A percentile compares a stretch with the other conserved stretches of the same genome.
Evolutionary conservation across 2,329 filamentous ascomycete genomes (phyloP).

Genomic region (Chaetomiaceae sp.): DNA sequence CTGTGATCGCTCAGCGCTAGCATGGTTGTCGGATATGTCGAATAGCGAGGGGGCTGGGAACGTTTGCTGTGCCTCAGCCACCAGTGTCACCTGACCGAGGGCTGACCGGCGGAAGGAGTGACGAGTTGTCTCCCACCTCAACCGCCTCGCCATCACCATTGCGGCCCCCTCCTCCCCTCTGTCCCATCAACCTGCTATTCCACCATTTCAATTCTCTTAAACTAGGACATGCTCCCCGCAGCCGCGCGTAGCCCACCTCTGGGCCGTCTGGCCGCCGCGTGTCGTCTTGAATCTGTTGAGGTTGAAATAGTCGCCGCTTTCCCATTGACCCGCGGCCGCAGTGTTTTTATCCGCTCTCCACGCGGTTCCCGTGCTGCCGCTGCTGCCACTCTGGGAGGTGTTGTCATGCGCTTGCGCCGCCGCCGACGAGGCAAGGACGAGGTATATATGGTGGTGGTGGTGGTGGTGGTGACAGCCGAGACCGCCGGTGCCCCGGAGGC

Average conservation of each 20-base stretch:
- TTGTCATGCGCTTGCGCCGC: slow-evolving; percentile 1
- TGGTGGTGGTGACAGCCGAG: slow-evolving; percentile 1
- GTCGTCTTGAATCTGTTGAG: slow-evolving; percentile 4
- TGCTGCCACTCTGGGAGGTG: slow-evolving; percentile 1
- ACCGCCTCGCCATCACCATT: slow-evolving; percentile 1
- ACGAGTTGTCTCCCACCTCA: no score
- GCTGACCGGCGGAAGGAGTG: slow-evolving; percentile 1
- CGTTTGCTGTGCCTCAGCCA: no score
- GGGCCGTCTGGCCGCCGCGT: slow-evolving; percentile 3
- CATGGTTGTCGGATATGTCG: no score
- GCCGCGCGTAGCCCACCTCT: slow-evolving; percentile 2
- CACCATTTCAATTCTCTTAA: no score
- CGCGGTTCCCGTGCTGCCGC: slow-evolving; percentile 2
- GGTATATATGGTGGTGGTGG: no score
- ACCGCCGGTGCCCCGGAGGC: not conserved
- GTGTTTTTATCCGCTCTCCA: slow-evolving; percentile 3
- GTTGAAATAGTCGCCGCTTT: slow-evolving; percentile 4
- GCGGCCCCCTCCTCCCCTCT: no score
- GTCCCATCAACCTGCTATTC: not conserved
- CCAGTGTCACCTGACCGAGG: not conserved
- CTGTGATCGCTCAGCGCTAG: no score
- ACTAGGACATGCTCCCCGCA: slow-evolving; percentile 3
- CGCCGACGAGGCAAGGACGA: not conserved
- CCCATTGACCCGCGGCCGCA: slow-evolving; percentile 5
- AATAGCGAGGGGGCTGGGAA: no score